Conservation (phyloP, 306 rosid genomes). For the Gastrolobium villosum region DNA sequence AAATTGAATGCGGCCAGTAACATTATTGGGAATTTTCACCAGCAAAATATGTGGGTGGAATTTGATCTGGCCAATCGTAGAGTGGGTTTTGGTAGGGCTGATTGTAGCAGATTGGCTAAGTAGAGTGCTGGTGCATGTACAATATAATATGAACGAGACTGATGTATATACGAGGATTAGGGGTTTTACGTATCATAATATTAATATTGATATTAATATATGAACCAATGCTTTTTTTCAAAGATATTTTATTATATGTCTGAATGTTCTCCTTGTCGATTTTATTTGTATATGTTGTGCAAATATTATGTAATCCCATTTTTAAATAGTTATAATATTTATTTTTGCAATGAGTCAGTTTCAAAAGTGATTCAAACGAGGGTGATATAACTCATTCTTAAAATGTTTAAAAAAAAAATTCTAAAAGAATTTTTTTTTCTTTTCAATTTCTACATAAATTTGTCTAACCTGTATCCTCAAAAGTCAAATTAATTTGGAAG, state of each 20-base stretch:
- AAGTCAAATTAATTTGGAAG: no score
- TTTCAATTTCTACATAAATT: no score
- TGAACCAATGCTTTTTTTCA: neutral
- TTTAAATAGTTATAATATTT: neutral
- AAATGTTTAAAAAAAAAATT: no score
- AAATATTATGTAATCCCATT: neutral
- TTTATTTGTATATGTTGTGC: neutral
- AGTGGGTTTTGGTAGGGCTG: conserved; percentile 83
- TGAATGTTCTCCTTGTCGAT: neutral
- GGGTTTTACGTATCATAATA: neutral
- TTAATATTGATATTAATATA: conserved; percentile 33
- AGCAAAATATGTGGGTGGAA: conserved; percentile 88
- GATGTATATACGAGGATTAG: conserved; percentile 61
- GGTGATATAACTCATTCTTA: neutral
- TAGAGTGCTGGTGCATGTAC: conserved; percentile 40
- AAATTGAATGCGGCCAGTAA: conserved; percentile 79
- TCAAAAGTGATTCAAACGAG: neutral
- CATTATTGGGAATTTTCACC: conserved; percentile 86
- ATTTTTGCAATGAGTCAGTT: neutral
- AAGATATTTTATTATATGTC: neutral
- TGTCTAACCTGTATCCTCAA: no score
- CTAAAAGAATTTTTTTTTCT: no score
- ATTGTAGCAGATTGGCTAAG: conserved; percentile 62
- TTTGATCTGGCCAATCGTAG: conserved; percentile 75
- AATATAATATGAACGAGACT: conserved; percentile 43